These are phyloP conservation scores for Claviceps pazoutovae DNA, from an alignment of 2,329 filamentous ascomycete genomes.

Conservation along the genomic window DNA sequence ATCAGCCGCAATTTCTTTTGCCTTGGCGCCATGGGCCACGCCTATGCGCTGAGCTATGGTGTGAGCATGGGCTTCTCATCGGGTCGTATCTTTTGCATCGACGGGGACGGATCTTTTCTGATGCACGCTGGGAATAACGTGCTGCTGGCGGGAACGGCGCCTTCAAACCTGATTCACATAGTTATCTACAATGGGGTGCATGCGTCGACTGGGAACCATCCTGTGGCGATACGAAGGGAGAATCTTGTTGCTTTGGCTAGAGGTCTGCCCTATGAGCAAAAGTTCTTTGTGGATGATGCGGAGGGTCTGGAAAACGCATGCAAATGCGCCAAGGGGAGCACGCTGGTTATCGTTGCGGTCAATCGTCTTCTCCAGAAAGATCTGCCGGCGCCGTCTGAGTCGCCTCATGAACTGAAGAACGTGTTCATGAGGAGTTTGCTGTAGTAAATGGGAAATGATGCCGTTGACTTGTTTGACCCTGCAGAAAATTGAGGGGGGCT, in stretches of 20 bases:
- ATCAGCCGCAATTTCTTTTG: constrained; percentile 1
- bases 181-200: constrained; percentile 2
- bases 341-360: not conserved
- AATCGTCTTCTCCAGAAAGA: not conserved
- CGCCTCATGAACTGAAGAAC: not conserved
- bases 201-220: constrained; percentile 2
- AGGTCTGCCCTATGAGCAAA: not conserved
- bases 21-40: constrained; percentile 3
- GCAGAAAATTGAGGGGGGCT: no score
- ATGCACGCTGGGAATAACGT: constrained; percentile 4
- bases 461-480: no score
- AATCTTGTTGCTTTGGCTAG: not conserved
- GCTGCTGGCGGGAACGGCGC: not conserved
- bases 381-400: not conserved
- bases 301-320: not conserved
- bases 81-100: constrained; percentile 1
- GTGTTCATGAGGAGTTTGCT: not conserved
- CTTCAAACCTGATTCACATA: constrained; percentile 1
- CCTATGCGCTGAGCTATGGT: constrained; percentile 1
- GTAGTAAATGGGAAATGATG: not conserved
- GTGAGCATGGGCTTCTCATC: not conserved
- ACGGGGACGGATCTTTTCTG: constrained; percentile 2
- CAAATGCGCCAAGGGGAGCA: not conserved
- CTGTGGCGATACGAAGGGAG: not conserved
- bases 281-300: not conserved